Percentiles rank a stretch among this genome's conserved stretches.
Evolutionary conservation across 306 rosid species (phyloP).

Genomic region (Trifolium repens): DNA sequence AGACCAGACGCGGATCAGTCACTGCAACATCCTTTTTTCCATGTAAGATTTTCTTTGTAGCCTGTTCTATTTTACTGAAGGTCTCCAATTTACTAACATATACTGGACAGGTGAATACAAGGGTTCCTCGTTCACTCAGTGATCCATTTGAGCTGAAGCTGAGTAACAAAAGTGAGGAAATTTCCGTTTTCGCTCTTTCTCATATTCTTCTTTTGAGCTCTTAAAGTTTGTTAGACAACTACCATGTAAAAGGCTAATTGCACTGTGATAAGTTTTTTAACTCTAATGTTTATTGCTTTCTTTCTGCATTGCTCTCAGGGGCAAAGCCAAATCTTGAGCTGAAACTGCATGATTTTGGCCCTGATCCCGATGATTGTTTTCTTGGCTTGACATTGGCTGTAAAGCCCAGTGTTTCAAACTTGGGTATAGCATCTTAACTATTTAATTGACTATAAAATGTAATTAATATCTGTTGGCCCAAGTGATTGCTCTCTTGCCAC

Average conservation of each 20-base stretch:
- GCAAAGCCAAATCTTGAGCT: slow-evolving; percentile 82
- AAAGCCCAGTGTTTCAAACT: slow-evolving; percentile 77
- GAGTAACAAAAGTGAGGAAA: slow-evolving; percentile 67
- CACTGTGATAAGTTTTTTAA: slow-evolving; percentile 13
- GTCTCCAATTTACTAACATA: slow-evolving; percentile 42
- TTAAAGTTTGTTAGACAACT: slow-evolving; percentile 31
- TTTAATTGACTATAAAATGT: slow-evolving; percentile 15
- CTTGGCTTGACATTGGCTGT: slow-evolving; percentile 88
- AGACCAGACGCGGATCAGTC: slow-evolving; percentile 80
- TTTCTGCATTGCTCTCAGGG: slow-evolving; percentile 52
- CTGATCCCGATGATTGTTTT: slow-evolving; percentile 87
- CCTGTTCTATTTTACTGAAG: slow-evolving; percentile 33
- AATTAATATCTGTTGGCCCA: slow-evolving; percentile 14
- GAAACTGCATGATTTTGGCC: slow-evolving; percentile 78
- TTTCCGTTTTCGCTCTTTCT: slow-evolving; percentile 27
- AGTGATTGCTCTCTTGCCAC: slow-evolving; percentile 8
- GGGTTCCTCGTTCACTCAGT: slow-evolving; percentile 63
- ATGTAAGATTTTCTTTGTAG: slow-evolving; percentile 53
- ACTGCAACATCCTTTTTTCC: slow-evolving; percentile 79
- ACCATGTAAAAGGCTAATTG: slow-evolving; percentile 9
- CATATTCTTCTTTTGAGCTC: slow-evolving; percentile 21
- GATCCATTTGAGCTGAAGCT: slow-evolving; percentile 88
- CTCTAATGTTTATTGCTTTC: slow-evolving; percentile 35
- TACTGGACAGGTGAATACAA: slow-evolving; percentile 56
- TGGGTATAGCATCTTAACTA: slow-evolving; percentile 50